phyloP scores from a whole-genome alignment of 495 filamentous ascomycete genomes.

The Aspergillus conjunctus region DNA sequence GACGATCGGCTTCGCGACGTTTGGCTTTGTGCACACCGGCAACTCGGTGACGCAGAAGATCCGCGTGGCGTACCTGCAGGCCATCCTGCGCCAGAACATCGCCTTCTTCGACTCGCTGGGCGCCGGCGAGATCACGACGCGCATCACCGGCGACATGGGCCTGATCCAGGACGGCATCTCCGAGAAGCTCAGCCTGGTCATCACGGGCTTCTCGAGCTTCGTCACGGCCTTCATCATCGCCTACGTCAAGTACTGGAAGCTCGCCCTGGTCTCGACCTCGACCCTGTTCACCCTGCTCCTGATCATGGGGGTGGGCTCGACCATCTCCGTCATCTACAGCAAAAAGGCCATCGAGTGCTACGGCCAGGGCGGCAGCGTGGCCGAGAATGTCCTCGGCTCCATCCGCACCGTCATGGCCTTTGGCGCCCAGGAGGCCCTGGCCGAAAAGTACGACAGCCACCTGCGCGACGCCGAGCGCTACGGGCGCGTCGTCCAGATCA shows the following conservation, averaged over 20 bases:
- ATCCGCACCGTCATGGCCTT: constrained; percentile 90
- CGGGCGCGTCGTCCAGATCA: constrained; percentile 71
- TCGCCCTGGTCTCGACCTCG: constrained; percentile 79
- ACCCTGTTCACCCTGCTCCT: constrained; percentile 70
- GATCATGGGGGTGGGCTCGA: constrained; percentile 70
- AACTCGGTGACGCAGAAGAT: constrained; percentile 85
- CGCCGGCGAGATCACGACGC: constrained; percentile 87
- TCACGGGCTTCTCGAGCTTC: constrained; percentile 76
- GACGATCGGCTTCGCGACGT: constrained; percentile 75
- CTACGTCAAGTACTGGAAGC: constrained; percentile 81
- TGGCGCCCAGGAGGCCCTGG: constrained; percentile 84
- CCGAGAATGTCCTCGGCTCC: constrained; percentile 91
- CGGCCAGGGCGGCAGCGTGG: constrained; percentile 81
- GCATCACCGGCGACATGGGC: constrained; percentile 89
- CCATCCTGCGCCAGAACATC: constrained; percentile 87
- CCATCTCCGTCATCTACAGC: constrained; percentile 74
- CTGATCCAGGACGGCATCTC: constrained; percentile 86
- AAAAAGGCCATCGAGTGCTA: constrained; percentile 75
- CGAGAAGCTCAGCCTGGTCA: constrained; percentile 77
- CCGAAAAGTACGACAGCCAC: constrained; percentile 76
- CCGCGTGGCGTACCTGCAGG: constrained; percentile 75
- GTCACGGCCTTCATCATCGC: constrained; percentile 86
- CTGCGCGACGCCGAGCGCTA: constrained; percentile 70
- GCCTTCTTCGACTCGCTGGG: constrained; percentile 91
- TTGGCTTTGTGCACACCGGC: constrained; percentile 91